Percentiles rank a stretch among this genome's conserved stretches.
Conservation (phyloP, 2,329 filamentous ascomycete genomes). For the Fusarium setosum region DNA sequence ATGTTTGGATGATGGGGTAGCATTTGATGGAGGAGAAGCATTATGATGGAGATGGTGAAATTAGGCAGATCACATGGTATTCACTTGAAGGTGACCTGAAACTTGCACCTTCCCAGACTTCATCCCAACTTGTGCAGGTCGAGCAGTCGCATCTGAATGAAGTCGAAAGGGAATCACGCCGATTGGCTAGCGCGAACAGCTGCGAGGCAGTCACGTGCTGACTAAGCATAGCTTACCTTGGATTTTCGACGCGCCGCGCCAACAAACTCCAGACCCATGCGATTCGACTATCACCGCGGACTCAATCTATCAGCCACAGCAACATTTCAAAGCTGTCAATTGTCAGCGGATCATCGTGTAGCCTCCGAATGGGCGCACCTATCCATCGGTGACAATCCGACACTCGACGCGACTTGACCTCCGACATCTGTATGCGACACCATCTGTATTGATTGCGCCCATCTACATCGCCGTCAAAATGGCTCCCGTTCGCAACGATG, state of each 20-base stretch:
- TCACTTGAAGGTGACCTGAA: background rate
- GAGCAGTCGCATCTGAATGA: too few species aligned
- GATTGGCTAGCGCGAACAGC: constrained; percentile 4
- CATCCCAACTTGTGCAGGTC: constrained; percentile 75
- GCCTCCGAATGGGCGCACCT: constrained; percentile 10
- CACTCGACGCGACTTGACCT: constrained; percentile 11
- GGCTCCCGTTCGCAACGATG: constrained; percentile 51
- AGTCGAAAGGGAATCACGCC: background rate
- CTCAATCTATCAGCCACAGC: constrained; percentile 21
- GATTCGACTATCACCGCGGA: constrained; percentile 28
- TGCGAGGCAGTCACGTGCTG: constrained; percentile 23
- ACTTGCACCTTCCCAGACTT: constrained; percentile 1
- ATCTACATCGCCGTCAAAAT: constrained; percentile 36
- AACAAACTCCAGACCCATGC: constrained; percentile 34
- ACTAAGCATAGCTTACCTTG: constrained; percentile 10
- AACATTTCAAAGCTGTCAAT: constrained; percentile 7
- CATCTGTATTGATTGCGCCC: constrained; percentile 13
- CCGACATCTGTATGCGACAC: too few species aligned
- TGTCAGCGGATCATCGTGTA: background rate
- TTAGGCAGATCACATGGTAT: background rate
- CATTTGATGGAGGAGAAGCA: background rate
- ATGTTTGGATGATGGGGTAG: background rate
- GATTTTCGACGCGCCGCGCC: constrained; percentile 36
- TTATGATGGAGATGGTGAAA: background rate
- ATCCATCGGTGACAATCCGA: constrained; percentile 1